Conservation (phyloP, 2,329 filamentous ascomycete species). For the Bisporella sp. region DNA sequence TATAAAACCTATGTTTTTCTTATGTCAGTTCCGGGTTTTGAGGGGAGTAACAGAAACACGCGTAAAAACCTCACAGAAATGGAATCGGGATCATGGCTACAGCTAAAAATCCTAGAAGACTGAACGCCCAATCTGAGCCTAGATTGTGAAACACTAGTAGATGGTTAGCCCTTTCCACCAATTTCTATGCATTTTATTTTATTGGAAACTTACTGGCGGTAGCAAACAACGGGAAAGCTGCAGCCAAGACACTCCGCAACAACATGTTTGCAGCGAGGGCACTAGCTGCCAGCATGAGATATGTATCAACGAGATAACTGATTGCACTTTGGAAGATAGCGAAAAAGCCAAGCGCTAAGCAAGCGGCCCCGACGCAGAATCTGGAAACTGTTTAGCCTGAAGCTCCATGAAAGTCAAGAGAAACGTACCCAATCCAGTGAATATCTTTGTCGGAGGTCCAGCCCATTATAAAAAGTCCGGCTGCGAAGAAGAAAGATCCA, state of each 20-base stretch:
- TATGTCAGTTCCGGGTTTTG: too few relatives aligned
- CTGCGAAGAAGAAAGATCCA: slow-evolving; percentile 64
- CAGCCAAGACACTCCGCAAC: slow-evolving; percentile 74
- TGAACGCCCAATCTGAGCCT: slow-evolving; percentile 32
- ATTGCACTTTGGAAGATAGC: slow-evolving; percentile 53
- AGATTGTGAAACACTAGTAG: slow-evolving; percentile 24
- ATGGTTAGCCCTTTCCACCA: too few relatives aligned
- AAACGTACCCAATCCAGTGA: slow-evolving; percentile 41
- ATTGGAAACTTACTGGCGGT: slow-evolving; percentile 61
- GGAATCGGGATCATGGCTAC: slow-evolving; percentile 29
- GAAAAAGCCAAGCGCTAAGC: slow-evolving; percentile 55
- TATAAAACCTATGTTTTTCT: too few relatives aligned
- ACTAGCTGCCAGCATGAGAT: slow-evolving; percentile 67
- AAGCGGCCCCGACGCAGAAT: slow-evolving; percentile 38
- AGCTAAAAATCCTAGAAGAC: slow-evolving; percentile 29
- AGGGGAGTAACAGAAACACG: too few relatives aligned
- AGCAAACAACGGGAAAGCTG: slow-evolving; percentile 68
- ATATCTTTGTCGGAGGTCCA: slow-evolving; percentile 51
- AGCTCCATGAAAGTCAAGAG: too few relatives aligned
- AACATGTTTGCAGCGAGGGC: slow-evolving; percentile 76
- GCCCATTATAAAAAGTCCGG: slow-evolving; percentile 52
- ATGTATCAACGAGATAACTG: slow-evolving; percentile 52
- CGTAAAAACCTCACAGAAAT: slow-evolving; percentile 13
- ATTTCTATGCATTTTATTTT: slow-evolving; percentile 40
- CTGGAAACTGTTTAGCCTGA: too few relatives aligned